Base-by-base conservation (phyloP, 768 basidiomycete species). In the Lentinula raphanica region DNA sequence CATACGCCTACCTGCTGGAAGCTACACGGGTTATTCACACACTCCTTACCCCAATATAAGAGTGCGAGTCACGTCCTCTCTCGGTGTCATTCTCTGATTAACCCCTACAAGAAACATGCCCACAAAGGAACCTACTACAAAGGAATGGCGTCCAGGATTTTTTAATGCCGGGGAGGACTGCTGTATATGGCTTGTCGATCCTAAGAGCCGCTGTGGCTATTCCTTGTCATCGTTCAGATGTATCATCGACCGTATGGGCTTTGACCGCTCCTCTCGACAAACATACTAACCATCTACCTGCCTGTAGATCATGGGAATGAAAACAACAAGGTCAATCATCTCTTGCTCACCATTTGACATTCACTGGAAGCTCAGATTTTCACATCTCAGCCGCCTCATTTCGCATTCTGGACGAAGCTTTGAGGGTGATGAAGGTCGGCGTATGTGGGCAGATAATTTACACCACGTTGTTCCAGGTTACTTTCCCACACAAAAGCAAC, bases 151-250 rank as follows among this genome's bases (percentile, higher is more conserved):
- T 38, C 46, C 44, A 9, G 35, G 9, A 2, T 49, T 36, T 38
- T 57, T 57, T 19, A 21, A 23, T 7, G 29, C 44, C 7, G 56
- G 56, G 13, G 28, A 48, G 27, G 56, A 57, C 15, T 57, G 56
- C 28, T 57, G 56, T 31, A 49, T 57, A 21, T 57, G 56, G 56
- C 44, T 57, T 17, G 27, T 27, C 32, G 56, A 57, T 35, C 31
- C 29, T 21, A 57, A 28, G 5, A 48, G 40, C 17, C 44, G 46
- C 3, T 38, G 7, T 12, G 56, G 56, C 5, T 31, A 45, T 28
- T 45, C 35, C 3, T 23, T 57, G 8, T 48, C 21, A 12, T 46
- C 46, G 3, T 57, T 57, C 31, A 23, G 56, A 38, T 57, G 56
- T 23, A 19, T 45, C 29, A 21, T 25, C 17, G 56, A 57, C 45